phyloP scores from a whole-genome alignment of 352 stramenopile genomes.

The Globisporangium sylvaticum region DNA sequence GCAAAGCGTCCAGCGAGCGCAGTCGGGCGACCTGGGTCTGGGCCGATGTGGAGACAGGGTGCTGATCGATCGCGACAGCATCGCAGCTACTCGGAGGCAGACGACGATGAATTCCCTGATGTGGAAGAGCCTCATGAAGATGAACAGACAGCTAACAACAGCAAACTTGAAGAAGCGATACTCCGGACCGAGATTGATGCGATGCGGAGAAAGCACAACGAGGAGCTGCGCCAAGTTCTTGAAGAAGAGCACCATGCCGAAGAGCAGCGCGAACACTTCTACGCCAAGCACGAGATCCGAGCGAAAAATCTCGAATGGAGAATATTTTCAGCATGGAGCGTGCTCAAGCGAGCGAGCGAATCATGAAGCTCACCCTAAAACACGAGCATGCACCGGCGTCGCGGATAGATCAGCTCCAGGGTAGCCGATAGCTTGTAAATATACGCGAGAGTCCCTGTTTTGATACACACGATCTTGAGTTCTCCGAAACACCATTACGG shows the following conservation, averaged over 20 bases:
- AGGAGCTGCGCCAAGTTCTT: conserved; percentile 63
- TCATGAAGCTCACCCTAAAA: conserved; percentile 70
- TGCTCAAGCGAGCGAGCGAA: conserved; percentile 69
- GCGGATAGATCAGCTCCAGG: conserved; percentile 25
- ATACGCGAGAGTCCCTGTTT: neutral
- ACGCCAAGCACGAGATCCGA: conserved; percentile 25
- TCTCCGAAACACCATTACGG: conserved; percentile 1
- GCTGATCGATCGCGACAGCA: neutral
- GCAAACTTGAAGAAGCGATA: conserved; percentile 16
- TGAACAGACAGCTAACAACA: conserved; percentile 9
- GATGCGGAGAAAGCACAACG: conserved; percentile 62
- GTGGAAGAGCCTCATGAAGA: conserved; percentile 1
- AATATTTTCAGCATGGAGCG: conserved; percentile 69
- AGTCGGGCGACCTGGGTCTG: conserved; percentile 20
- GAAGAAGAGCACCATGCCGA: conserved; percentile 80
- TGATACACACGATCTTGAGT: neutral
- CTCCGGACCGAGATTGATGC: conserved; percentile 39
- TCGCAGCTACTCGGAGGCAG: conserved; percentile 5
- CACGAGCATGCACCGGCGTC: conserved; percentile 55
- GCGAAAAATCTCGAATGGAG: conserved; percentile 56
- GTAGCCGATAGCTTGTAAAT: conserved; percentile 3
- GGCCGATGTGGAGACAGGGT: conserved; percentile 3
- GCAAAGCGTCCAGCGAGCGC: conserved; percentile 35
- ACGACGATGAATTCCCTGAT: conserved; percentile 12
- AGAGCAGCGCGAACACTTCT: conserved; percentile 74